Percentiles rank a stretch among this genome's conserved stretches.
Conservation (phyloP, 192 early-diverging fungal genomes). For the Irineochytrium annulatum region DNA sequence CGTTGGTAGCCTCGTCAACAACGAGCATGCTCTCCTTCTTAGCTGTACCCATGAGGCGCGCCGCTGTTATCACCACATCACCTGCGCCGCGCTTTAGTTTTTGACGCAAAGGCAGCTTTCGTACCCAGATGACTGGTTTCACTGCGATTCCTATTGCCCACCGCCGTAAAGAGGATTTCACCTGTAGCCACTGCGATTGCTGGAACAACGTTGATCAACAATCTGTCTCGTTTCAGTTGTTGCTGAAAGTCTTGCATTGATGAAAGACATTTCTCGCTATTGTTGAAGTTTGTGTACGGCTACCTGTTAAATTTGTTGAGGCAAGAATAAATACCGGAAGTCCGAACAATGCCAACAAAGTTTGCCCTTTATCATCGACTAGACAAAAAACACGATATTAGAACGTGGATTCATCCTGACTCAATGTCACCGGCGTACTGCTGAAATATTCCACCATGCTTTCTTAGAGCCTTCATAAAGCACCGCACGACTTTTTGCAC, state of each 20-base stretch:
- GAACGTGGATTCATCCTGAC: too few species aligned
- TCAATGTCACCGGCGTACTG: neutral
- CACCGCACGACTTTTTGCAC: too few species aligned
- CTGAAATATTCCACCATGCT: neutral
- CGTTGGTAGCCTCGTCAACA: too few species aligned
- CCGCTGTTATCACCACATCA: neutral
- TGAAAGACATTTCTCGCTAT: neutral
- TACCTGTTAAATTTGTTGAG: too few species aligned
- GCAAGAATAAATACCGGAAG: too few species aligned
- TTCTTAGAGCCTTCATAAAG: too few species aligned
- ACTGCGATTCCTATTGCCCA: neutral
- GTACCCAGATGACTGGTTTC: slow-evolving; percentile 1
- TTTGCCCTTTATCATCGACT: neutral
- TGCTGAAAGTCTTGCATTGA: neutral
- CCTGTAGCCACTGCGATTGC: neutral
- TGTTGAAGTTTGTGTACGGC: neutral
- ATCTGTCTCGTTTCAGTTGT: too few species aligned
- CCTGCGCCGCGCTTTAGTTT: too few species aligned
- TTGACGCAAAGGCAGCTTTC: too few species aligned
- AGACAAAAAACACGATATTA: neutral
- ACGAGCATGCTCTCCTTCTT: too few species aligned
- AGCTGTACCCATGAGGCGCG: neutral
- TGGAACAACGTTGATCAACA: neutral
- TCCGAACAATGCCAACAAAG: neutral
- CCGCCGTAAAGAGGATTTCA: neutral